Evolutionary conservation across 768 basidiomycete species (phyloP).

Genomic region (Panaeolus cyanescens): DNA sequence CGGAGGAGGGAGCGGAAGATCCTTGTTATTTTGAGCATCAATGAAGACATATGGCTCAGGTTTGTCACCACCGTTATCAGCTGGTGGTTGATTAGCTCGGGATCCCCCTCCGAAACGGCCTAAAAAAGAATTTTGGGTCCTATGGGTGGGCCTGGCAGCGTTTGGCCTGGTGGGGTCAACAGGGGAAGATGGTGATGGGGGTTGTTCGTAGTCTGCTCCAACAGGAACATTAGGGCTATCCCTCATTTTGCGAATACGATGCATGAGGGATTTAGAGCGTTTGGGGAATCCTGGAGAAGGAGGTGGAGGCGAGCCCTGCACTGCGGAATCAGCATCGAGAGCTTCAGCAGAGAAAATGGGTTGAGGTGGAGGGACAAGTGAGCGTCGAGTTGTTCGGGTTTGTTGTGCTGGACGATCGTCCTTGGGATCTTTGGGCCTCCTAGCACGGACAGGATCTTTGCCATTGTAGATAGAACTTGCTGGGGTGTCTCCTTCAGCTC

Average conservation of each 20-base stretch:
- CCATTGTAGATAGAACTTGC: slow-evolving; percentile 73
- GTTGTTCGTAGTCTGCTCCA: slow-evolving; percentile 45
- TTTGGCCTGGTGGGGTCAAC: slow-evolving; percentile 28
- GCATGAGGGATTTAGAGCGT: slow-evolving; percentile 83
- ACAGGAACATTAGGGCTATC: slow-evolving; percentile 84
- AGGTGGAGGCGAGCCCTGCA: slow-evolving; percentile 40
- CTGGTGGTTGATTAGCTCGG: slow-evolving; percentile 26
- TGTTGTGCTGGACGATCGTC: slow-evolving; percentile 31
- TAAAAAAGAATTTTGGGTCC: slow-evolving; percentile 73
- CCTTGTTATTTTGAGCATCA: slow-evolving; percentile 60
- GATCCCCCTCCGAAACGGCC: slow-evolving; percentile 61
- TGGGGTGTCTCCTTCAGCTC: slow-evolving; percentile 55
- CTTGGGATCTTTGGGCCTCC: slow-evolving; percentile 49
- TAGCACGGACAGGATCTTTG: slow-evolving; percentile 41
- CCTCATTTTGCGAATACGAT: slow-evolving; percentile 87
- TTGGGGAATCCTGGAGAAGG: slow-evolving; percentile 54
- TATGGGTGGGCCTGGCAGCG: slow-evolving; percentile 62
- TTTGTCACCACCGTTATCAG: slow-evolving; percentile 28
- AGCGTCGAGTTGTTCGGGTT: slow-evolving; percentile 48
- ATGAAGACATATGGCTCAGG: slow-evolving; percentile 70
- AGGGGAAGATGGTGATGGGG: slow-evolving; percentile 47
- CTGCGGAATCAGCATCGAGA: slow-evolving; percentile 36
- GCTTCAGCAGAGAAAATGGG: slow-evolving; percentile 75
- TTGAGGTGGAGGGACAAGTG: slow-evolving; percentile 74
- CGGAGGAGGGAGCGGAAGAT: slow-evolving; percentile 44